Evolutionary conservation across 352 stramenopile species (phyloP), one percentile per base, ranked within the genome.

Genomic region (Albugo laibachii): DNA sequence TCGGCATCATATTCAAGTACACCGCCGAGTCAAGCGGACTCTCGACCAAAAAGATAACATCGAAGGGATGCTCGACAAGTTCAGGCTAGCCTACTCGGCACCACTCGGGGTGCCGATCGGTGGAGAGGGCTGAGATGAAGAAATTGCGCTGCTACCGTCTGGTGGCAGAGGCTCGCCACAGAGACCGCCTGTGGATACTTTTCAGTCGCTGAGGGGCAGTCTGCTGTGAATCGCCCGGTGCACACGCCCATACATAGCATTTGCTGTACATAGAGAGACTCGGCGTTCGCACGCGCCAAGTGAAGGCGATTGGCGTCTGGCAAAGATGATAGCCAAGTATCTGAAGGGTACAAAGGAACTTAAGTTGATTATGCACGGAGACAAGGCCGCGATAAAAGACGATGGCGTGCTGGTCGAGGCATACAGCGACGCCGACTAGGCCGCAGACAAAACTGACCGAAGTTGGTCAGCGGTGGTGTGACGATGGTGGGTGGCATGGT

Each of bases 341-440:
- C 38, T 43, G 3, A 43, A 24, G 8, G 38, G 38, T 8, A 43
- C 38, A 24, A 43, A 43, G 20, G 38, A 3, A 24, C 8, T 43
- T 10, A 43, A 43, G 20, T 24, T 8, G 36, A 19, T 19, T 3
- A 19, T 43, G 16, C 16, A 8, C 3, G 16, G 16, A 43, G 20
- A 3, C 8, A 24, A 24, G 16, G 8, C 8, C 8, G 16, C 38
- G 8, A 43, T 43, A 8, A 8, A 0, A 0, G 12, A 24, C 0
- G 5, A 52, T n/a, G 36, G 8, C 15, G n/a, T 56, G 36, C 3
- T 43, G 1, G 19, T 61, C 0, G 35, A 47, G 12, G 27, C 8
- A 13, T 62, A 56, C 44, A 59, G 36, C 16, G 53, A 66, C 37
- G 47, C 49, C 0, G 49, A 63, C 21, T 66, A 46, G 10, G 52